These are phyloP conservation scores for Pleodorina starrii DNA, from an alignment of 139 green algal genomes.

Conservation along the genomic window DNA sequence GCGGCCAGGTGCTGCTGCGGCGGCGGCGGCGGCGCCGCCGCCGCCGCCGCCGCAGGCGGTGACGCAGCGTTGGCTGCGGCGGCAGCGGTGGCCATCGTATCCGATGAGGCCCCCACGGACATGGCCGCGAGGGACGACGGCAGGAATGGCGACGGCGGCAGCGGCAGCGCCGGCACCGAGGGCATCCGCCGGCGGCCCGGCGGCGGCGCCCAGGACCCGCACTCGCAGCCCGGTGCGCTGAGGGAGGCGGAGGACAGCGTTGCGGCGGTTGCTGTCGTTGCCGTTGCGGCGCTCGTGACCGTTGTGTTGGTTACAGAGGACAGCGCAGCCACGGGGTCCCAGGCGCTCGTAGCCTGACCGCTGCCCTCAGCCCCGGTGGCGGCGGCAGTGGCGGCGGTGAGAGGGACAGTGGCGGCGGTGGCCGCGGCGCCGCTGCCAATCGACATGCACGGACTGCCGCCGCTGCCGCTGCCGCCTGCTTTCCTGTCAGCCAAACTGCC, in stretches of 20 bases:
- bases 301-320: conserved; percentile 5
- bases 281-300: not conserved
- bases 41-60: not conserved
- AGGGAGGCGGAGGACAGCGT: not conserved
- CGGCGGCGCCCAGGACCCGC: not conserved
- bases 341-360: not conserved
- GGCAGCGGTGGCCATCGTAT: not conserved
- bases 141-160: not conserved
- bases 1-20: not conserved
- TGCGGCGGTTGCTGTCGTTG: not conserved
- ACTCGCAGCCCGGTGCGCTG: not conserved
- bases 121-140: not conserved
- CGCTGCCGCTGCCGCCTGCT: too few relatives aligned
- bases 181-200: too few relatives aligned
- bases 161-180: not conserved
- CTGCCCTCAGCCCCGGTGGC: not conserved
- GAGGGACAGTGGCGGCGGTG: not conserved
- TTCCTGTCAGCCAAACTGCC: too few relatives aligned
- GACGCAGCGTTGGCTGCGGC: too few relatives aligned
- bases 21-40: not conserved
- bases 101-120: not conserved
- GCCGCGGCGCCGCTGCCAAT: not conserved
- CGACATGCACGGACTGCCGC: too few relatives aligned
- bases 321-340: not conserved
- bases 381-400: not conserved